Evolutionary conservation across 1,284 basidiomycete species (phyloP).

Genomic region (Omphalotus olearius): DNA sequence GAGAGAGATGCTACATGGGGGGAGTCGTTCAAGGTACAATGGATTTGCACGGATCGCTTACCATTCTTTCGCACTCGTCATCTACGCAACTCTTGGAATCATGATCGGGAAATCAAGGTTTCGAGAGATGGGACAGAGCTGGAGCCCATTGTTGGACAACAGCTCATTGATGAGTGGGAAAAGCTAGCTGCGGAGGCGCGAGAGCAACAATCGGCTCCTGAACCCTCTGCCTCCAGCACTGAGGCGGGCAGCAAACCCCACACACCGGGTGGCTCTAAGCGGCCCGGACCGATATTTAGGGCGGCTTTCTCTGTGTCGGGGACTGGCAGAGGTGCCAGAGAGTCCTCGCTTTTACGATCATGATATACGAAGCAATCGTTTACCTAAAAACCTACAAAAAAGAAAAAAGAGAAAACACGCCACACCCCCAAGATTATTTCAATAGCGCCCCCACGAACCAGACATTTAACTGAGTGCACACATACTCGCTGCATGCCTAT

Average conservation of each 20-base stretch:
- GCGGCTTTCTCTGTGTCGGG: constrained; percentile 13
- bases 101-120: constrained; percentile 87
- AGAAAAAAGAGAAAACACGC: constrained; percentile 11
- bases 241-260: neutral
- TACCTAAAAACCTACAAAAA: neutral
- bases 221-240: neutral
- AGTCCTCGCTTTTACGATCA: constrained; percentile 17
- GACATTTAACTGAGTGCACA: constrained; percentile 17
- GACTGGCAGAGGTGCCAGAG: constrained; percentile 3
- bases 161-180: constrained; percentile 77
- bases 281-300: constrained; percentile 20
- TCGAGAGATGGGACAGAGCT: constrained; percentile 92
- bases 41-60: constrained; percentile 74
- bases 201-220: constrained; percentile 1
- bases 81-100: constrained; percentile 90
- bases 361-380: constrained; percentile 18
- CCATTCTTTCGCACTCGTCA: constrained; percentile 78
- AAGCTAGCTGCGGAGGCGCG: constrained; percentile 23
- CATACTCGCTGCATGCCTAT: constrained; percentile 16
- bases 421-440: constrained; percentile 7
- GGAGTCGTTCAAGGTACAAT: constrained; percentile 79
- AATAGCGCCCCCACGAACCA: no score
- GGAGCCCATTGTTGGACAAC: constrained; percentile 76
- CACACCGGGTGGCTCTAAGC: constrained; percentile 12
- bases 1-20: constrained; percentile 46